Evolutionary conservation across 1,139 yeast genomes (phyloP).

Genomic region (Pichia sp.): DNA sequence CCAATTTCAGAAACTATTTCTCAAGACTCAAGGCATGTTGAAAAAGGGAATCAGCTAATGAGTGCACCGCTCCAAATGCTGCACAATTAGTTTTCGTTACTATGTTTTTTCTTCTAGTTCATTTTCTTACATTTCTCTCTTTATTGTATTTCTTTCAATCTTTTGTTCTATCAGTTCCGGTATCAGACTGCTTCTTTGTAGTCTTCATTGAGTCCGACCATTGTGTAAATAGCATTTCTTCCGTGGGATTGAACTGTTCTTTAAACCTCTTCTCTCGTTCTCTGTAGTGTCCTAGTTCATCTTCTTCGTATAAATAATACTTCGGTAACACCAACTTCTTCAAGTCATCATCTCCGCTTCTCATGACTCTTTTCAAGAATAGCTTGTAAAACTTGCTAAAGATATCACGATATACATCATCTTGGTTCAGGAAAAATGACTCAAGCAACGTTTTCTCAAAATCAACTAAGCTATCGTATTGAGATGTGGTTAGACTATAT

Average conservation of each 20-base stretch:
- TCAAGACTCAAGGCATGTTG: too few relatives aligned
- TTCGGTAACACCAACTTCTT: constrained; percentile 24
- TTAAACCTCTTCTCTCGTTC: constrained; percentile 4
- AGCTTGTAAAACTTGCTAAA: constrained; percentile 25
- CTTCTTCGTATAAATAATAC: constrained; percentile 8
- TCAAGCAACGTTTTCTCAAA: constrained; percentile 24
- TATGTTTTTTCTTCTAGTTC: too few relatives aligned
- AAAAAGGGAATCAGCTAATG: too few relatives aligned
- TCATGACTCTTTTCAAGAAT: constrained; percentile 25
- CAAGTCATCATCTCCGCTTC: constrained; percentile 21
- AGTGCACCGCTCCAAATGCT: too few relatives aligned
- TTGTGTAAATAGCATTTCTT: constrained; percentile 36
- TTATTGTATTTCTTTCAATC: too few relatives aligned
- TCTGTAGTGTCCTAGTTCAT: constrained; percentile 4
- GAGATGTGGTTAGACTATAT: constrained; percentile 25
- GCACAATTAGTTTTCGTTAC: too few relatives aligned
- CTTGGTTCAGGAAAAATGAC: constrained; percentile 20
- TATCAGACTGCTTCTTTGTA: too few relatives aligned
- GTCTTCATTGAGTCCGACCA: constrained; percentile 39
- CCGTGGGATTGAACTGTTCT: constrained; percentile 32
- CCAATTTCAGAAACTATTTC: too few relatives aligned
- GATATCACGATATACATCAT: constrained; percentile 22
- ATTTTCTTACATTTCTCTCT: too few relatives aligned
- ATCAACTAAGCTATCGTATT: constrained; percentile 26
- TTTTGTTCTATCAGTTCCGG: too few relatives aligned